These are phyloP conservation scores for Diplosphaera chodatii DNA, from an alignment of 139 green algal species.

Conservation along the genomic window DNA sequence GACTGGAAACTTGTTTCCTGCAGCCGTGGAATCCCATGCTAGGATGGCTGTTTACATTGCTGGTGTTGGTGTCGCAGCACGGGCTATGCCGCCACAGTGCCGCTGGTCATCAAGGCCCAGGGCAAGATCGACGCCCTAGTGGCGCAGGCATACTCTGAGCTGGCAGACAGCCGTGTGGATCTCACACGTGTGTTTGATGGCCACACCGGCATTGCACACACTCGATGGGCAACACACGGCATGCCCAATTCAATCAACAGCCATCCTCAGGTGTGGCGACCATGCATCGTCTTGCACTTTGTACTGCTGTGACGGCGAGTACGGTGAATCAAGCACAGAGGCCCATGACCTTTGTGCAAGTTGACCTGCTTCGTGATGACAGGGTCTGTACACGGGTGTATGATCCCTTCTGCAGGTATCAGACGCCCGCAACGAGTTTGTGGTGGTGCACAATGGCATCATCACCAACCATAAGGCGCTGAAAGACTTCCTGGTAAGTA, in stretches of 20 bases:
- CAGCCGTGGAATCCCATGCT: no score
- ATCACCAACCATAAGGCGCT: slow-evolving; percentile 97
- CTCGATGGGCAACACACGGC: slow-evolving; percentile 97
- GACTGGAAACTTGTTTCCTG: no score
- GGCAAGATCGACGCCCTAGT: slow-evolving; percentile 91
- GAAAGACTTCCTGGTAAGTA: slow-evolving; percentile 81
- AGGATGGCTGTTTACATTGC: no score
- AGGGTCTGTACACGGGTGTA: no score
- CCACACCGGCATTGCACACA: slow-evolving; percentile 92
- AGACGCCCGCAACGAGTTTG: slow-evolving; percentile 74
- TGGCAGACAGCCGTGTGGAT: slow-evolving; percentile 27
- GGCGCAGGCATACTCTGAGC: slow-evolving; percentile 34
- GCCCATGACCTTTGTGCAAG: no score
- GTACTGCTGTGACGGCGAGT: no score
- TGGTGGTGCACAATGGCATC: slow-evolving; percentile 99
- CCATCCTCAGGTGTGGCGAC: no score
- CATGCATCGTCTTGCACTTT: no score
- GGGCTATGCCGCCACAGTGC: neutral
- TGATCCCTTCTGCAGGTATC: no score
- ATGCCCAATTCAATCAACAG: slow-evolving; percentile 74
- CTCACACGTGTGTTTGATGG: slow-evolving; percentile 35
- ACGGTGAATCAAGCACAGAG: no score
- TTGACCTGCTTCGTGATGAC: no score
- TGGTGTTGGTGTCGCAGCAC: neutral
- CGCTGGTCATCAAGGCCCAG: slow-evolving; percentile 69